A percentile compares a stretch with the other conserved stretches of the same genome.
Conservation (phyloP, 2,329 filamentous ascomycete genomes). For the Aspergillus uvarum region DNA sequence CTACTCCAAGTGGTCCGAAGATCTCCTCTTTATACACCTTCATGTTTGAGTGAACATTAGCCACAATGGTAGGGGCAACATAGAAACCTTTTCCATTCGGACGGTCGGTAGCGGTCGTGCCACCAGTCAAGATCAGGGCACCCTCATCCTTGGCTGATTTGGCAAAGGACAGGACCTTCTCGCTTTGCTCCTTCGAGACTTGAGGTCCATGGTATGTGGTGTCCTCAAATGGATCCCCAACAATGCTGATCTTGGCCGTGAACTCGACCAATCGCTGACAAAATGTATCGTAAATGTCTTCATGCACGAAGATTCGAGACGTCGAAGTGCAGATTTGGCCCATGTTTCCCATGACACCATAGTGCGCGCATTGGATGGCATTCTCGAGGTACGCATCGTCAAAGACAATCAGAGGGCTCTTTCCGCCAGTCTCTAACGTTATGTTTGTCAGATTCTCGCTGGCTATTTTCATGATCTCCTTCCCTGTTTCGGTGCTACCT, state of each 20-base stretch:
- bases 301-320: conserved; percentile 59
- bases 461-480: conserved; percentile 49
- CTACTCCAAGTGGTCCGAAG: conserved; percentile 62
- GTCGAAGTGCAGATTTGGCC: conserved; percentile 38
- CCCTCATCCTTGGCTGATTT: conserved; percentile 69
- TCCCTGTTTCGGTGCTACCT: conserved; percentile 56
- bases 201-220: conserved; percentile 40
- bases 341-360: conserved; percentile 48
- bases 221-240: conserved; percentile 36
- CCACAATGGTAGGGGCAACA: conserved; percentile 60
- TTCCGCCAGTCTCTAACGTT: conserved; percentile 56
- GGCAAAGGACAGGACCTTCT: conserved; percentile 65
- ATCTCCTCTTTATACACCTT: conserved; percentile 62
- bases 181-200: conserved; percentile 38
- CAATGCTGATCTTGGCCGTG: conserved; percentile 34
- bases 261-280: conserved; percentile 24
- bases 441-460: conserved; percentile 37
- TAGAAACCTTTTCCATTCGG: conserved; percentile 63
- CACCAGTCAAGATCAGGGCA: conserved; percentile 64
- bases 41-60: conserved; percentile 57
- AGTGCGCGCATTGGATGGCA: conserved; percentile 67
- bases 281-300: conserved; percentile 36
- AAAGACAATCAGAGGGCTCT: conserved; percentile 65
- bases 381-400: conserved; percentile 66
- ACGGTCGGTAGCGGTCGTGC: conserved; percentile 56